Percentiles rank a stretch among this genome's conserved stretches.
Conservation (phyloP, 768 basidiomycete genomes). For the Leccinum arenicola region DNA sequence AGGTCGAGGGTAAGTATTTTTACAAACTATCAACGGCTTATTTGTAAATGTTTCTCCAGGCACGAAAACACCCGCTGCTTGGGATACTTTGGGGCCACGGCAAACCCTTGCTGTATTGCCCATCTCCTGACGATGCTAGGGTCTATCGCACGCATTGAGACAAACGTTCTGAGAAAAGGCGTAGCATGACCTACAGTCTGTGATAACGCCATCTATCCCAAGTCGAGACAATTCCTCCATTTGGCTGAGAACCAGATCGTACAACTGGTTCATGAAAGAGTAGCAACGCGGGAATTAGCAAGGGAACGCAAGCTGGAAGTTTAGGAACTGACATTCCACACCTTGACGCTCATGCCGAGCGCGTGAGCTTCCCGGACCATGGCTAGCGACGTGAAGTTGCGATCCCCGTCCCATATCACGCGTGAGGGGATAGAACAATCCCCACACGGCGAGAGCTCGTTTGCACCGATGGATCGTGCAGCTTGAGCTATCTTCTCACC, state of each 20-base stretch:
- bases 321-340: constrained; percentile 61
- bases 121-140: constrained; percentile 57
- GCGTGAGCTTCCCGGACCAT: constrained; percentile 70
- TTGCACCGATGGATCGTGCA: constrained; percentile 59
- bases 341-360: constrained; percentile 61
- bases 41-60: constrained; percentile 43
- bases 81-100: constrained; percentile 57
- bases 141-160: constrained; percentile 30
- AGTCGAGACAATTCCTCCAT: constrained; percentile 57
- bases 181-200: constrained; percentile 48
- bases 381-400: constrained; percentile 58
- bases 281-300: not conserved
- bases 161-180: not conserved
- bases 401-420: constrained; percentile 45
- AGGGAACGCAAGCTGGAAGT: not conserved
- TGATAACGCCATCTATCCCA: constrained; percentile 75
- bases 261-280: constrained; percentile 41
- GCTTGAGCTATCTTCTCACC: constrained; percentile 65
- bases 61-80: constrained; percentile 60
- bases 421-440: constrained; percentile 36
- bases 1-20: no score
- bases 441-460: constrained; percentile 63
- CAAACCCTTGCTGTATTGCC: constrained; percentile 49
- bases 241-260: constrained; percentile 47
- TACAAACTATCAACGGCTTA: not conserved